Base-by-base conservation (phyloP, 306 rosid species). In the Ormosia emarginata region DNA sequence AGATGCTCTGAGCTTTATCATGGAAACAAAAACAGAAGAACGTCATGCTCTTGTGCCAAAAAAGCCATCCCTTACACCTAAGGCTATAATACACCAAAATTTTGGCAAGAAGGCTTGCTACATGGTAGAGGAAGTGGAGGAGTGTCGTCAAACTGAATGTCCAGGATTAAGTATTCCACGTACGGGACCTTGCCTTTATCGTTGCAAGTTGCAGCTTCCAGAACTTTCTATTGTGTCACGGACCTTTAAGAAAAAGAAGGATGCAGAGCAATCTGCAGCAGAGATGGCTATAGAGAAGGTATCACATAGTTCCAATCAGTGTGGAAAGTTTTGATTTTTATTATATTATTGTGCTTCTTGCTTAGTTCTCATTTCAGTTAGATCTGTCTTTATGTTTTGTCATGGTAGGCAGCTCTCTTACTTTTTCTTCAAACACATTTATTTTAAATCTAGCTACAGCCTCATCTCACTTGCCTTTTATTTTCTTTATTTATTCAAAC, bases 201-300 rank as follows among this genome's bases (percentile, higher is more conserved):
- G 91, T 46, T 95, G 99, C 87, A 82, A 66, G 66, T 88, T 95
- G 91, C 89, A 93, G 85, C 98, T 95, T 81, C 97, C 98, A 10
- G 94, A 91, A 62, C 70, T 90, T 75, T 73, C 88, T 33, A 88
- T 95, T 49, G 80, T 81, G n/a, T 93, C 99, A 14, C 93, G 86
- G 59, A 88, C 78, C 61, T 95, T 88, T 81, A 92, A 74, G 80
- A 95, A 86, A 90, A 95, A 95, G 91, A 93, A 92, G 88, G 98
- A 93, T 32, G 98, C 99, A 32, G 99, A 95, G 86, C 98, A 93
- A 82, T 87, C 94, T 74, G 99, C 99, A 5, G 93, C 99, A 14
- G 88, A 92, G 82, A 83, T 95, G 82, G 99, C 99, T 75, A 56
- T 95, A 50, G 88, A 89, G 83, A 87, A 93, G 98, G 99, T 94